Conservation (phyloP, 176 grass and related monocot species). For the Alloteropsis semialata region DNA sequence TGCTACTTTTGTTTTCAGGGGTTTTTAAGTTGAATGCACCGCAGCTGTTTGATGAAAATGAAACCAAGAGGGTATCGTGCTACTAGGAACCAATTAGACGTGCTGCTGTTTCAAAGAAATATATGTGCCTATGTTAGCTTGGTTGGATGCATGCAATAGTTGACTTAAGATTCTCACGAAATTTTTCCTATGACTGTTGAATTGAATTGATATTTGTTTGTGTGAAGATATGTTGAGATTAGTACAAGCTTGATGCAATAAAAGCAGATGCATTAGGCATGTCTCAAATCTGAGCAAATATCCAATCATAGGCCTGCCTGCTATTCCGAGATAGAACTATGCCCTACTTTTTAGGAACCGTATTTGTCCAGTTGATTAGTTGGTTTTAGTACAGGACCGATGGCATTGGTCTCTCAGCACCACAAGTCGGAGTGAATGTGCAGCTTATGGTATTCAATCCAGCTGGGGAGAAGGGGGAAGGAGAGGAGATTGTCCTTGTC, state of each 20-base stretch:
- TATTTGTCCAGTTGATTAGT: conserved; percentile 1
- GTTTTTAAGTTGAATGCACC: background rate
- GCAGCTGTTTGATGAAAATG: conserved; percentile 12
- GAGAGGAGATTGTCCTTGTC: conserved; percentile 89
- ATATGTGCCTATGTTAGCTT: background rate
- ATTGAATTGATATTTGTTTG: background rate
- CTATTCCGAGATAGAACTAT: background rate
- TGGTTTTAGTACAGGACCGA: conserved; percentile 62
- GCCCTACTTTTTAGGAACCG: background rate
- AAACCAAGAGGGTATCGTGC: background rate
- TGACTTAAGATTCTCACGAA: background rate
- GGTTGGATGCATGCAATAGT: background rate
- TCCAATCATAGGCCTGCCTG: background rate
- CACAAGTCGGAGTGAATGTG: conserved; percentile 93
- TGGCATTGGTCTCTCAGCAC: conserved; percentile 91
- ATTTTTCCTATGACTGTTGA: background rate
- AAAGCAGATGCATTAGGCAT: background rate
- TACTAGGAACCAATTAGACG: background rate
- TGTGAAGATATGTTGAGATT: background rate
- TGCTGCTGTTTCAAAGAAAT: background rate
- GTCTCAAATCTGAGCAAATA: background rate
- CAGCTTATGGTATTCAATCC: conserved; percentile 98
- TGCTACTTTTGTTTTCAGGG: background rate
- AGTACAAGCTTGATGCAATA: background rate
- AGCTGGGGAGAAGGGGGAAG: conserved; percentile 77